Conservation (phyloP, 2,329 filamentous ascomycete species). For the Cercospora sesami region DNA sequence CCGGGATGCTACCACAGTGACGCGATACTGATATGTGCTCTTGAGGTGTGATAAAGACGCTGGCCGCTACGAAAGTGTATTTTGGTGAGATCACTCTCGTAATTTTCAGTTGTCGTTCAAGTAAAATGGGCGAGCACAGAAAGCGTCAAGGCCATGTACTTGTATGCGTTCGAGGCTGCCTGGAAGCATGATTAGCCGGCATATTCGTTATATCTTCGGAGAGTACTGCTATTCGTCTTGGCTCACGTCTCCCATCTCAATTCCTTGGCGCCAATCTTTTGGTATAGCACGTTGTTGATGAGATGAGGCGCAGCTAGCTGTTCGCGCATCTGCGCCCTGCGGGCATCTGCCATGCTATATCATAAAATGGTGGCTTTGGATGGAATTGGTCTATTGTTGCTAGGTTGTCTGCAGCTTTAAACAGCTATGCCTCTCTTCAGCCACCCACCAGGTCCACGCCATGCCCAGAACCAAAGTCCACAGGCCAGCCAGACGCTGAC, state of each 20-base stretch:
- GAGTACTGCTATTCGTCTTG: background rate
- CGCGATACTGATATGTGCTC: background rate
- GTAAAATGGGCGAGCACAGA: background rate
- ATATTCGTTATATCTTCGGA: constrained; percentile 1
- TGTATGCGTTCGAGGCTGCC: background rate
- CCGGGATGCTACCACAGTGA: background rate
- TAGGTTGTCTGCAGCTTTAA: constrained; percentile 25
- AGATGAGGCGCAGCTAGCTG: background rate
- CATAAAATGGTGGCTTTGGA: background rate
- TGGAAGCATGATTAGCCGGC: background rate
- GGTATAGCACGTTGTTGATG: background rate
- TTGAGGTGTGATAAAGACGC: background rate
- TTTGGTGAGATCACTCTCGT: background rate
- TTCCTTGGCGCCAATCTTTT: background rate
- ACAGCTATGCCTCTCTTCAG: constrained; percentile 71
- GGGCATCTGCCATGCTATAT: background rate
- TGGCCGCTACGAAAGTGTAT: background rate
- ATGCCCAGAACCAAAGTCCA: constrained; percentile 71
- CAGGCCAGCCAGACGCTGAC: constrained; percentile 76
- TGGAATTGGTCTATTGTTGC: background rate
- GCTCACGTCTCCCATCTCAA: background rate
- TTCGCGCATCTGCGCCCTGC: background rate
- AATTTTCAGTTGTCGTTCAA: background rate
- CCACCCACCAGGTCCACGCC: constrained; percentile 79
- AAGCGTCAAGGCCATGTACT: background rate